Percentiles rank a stretch among this genome's conserved stretches.
phyloP scores from a whole-genome alignment of 2,329 filamentous ascomycete genomes.

The Lasiodiplodia sp. region DNA sequence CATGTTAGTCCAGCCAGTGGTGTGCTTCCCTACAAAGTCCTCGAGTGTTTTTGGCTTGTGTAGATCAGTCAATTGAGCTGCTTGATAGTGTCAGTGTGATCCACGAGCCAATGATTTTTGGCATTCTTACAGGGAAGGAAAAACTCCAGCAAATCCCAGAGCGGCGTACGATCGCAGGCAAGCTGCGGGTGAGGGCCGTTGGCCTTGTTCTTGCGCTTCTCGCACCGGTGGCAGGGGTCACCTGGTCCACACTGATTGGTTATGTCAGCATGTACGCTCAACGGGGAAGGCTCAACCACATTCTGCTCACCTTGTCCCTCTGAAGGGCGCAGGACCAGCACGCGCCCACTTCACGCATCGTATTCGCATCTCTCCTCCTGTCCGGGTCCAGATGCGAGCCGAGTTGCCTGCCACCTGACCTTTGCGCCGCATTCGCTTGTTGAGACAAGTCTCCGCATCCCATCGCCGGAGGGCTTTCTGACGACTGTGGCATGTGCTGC shows the following conservation, averaged over 20 bases:
- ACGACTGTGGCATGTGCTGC: conserved; percentile 14
- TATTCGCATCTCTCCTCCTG: conserved; percentile 50
- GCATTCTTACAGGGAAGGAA: conserved; percentile 50
- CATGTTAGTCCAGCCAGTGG: conserved; percentile 45
- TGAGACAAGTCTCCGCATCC: not conserved
- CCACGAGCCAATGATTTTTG: not conserved
- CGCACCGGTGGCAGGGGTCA: conserved; percentile 48
- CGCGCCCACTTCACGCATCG: conserved; percentile 55
- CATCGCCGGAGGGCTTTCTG: conserved; percentile 17
- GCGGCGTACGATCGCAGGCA: conserved; percentile 55
- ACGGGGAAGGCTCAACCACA: not conserved
- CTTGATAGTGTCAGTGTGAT: conserved; percentile 29
- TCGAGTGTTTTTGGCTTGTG: conserved; percentile 41
- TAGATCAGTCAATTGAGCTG: conserved; percentile 29
- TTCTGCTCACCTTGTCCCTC: conserved; percentile 49
- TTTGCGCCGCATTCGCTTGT: conserved; percentile 27
- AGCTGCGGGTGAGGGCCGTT: conserved; percentile 51
- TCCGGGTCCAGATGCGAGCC: conserved; percentile 47
- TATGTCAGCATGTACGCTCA: conserved; percentile 28
- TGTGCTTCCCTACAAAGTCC: conserved; percentile 48
- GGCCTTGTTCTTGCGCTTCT: conserved; percentile 47
- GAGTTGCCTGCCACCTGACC: conserved; percentile 48
- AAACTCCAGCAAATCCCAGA: conserved; percentile 52
- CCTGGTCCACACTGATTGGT: conserved; percentile 47
- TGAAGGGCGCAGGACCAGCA: conserved; percentile 59